Conservation (phyloP, 176 grass and related monocot species). For the Dendrocalamus sinicus region DNA sequence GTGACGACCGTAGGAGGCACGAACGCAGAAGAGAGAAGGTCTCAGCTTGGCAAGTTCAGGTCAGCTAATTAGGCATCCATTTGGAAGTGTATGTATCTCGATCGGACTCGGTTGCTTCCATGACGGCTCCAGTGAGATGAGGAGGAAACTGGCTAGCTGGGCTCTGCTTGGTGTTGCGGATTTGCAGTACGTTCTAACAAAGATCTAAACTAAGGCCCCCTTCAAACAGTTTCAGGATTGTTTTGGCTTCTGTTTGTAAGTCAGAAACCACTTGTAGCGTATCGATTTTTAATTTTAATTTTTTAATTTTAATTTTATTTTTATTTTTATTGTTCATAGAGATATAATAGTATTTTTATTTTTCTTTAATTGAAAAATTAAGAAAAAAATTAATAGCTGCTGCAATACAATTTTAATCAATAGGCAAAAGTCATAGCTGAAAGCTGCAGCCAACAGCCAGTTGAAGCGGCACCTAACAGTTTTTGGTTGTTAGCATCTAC, state of each 20-base stretch:
- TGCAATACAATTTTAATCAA: no score
- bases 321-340: no score
- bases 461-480: not conserved
- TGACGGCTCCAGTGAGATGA: not conserved
- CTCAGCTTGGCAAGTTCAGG: not conserved
- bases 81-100: not conserved
- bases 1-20: not conserved
- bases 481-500: not conserved
- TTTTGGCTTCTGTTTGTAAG: no score
- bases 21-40: not conserved
- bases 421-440: fast-evolving
- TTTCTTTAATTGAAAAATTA: no score
- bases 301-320: no score
- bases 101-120: not conserved
- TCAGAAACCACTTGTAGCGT: no score
- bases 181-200: not conserved
- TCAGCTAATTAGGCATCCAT: not conserved
- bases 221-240: no score
- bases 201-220: not conserved
- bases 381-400: no score
- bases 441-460: no score
- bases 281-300: no score
- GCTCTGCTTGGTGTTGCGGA: not conserved
- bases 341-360: no score
- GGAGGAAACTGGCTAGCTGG: not conserved